Percentiles rank a stretch among this genome's conserved stretches.
These are phyloP conservation scores for barrel medic (Medicago truncatula) DNA, from an alignment of 306 rosid species.

Conservation along the genomic window DNA sequence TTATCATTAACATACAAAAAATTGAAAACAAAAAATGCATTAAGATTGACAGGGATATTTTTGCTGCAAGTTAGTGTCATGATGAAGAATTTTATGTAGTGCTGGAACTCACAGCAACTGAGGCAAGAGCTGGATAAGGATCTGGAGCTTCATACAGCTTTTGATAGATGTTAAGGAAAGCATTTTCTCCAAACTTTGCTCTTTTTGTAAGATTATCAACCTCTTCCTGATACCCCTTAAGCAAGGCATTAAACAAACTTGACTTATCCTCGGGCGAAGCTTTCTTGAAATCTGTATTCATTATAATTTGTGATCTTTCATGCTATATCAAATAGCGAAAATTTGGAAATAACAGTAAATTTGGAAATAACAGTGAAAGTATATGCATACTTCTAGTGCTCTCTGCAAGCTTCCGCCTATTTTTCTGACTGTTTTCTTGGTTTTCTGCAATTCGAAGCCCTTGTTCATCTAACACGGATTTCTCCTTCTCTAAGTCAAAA, in stretches of 20 bases:
- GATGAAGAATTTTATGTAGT: background rate
- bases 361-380: slow-evolving; percentile 24
- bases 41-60: slow-evolving; percentile 11
- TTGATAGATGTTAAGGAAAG: slow-evolving; percentile 95
- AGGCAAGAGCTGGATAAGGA: slow-evolving; percentile 91
- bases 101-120: slow-evolving; percentile 74
- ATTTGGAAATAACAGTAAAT: slow-evolving; percentile 29
- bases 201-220: slow-evolving; percentile 95
- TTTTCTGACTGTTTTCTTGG: slow-evolving; percentile 98
- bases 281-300: slow-evolving; percentile 81
- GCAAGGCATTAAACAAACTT: slow-evolving; percentile 73
- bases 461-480: slow-evolving; percentile 84
- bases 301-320: slow-evolving; percentile 33
- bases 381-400: slow-evolving; percentile 76
- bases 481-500: slow-evolving; percentile 96
- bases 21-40: slow-evolving; percentile 8
- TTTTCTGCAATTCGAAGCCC: slow-evolving; percentile 94
- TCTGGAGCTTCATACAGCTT: slow-evolving; percentile 98
- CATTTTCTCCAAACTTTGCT: slow-evolving; percentile 96
- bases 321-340: background rate
- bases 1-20: background rate
- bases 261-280: slow-evolving; percentile 81
- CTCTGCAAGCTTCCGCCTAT: slow-evolving; percentile 96
- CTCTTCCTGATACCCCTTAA: slow-evolving; percentile 94
- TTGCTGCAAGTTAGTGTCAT: background rate